Base-by-base conservation (phyloP, 2,329 filamentous ascomycete genomes). In the Orbilia blumenaviensis region DNA sequence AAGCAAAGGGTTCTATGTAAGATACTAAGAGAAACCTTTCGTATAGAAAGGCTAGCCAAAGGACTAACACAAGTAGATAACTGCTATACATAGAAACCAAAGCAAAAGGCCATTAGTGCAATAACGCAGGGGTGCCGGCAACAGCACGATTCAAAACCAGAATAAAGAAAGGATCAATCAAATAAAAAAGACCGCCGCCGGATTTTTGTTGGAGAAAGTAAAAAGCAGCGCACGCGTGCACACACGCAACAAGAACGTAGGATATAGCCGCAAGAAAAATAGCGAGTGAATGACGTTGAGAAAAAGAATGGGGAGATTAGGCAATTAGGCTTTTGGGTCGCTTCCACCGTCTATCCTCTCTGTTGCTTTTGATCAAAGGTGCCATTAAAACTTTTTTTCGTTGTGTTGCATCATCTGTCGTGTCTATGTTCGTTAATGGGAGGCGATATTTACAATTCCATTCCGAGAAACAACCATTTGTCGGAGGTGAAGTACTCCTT, bases 391-490 rank as follows among this genome's bases (percentile, higher is more conserved):
- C 50, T 67, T 56, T 60, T 66, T 61, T 66, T 38, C 16, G 52
- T 50, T 18, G 44, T 29, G 34, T 66, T 38, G 69, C 42, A 50
- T 69, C 72, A 69, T 69, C 72, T 58, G 63, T 67, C 66, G 56
- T 77, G 44, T 68, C 62, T 66, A 58, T 72, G 50, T 72, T 72
- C 56, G 41, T 56, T 68, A 54, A 67, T 27, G 16, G n/a, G 50
- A 32, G 41, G 23, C 25, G 29, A 58, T 67, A 77, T 74, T 78
- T 87, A 96, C 72, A 94, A 85, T 82, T 97, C 93, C 89, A 96
- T 95, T 78, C 90, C 89, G 86, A 97, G 89, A 82, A 96, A 93
- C 73, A 97, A 83, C 94, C 94, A 97, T 80, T 86, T 86, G 62
- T 89, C 85, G 84, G 93, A 96, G 60, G 91, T 89, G 63, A 90